Conservation (phyloP, 495 filamentous ascomycete species). For the Tricharina praecox region DNA sequence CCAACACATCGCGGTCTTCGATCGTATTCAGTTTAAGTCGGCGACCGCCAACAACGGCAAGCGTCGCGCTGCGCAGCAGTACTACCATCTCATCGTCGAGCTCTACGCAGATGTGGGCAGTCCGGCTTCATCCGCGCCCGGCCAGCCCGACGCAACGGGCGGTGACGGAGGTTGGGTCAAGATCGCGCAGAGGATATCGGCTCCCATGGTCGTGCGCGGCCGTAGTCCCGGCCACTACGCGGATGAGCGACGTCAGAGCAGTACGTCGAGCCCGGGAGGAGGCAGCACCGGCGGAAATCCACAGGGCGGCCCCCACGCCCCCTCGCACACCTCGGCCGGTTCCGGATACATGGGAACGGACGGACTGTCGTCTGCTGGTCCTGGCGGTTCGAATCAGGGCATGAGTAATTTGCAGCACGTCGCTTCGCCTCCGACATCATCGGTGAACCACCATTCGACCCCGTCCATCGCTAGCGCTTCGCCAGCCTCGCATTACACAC, state of each 20-base stretch:
- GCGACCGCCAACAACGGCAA: constrained; percentile 96
- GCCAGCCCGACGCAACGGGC: constrained; percentile 27
- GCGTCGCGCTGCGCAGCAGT: constrained; percentile 77
- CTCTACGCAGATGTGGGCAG: constrained; percentile 58
- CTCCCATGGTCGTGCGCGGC: constrained; percentile 83
- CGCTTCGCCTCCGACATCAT: constrained; percentile 1
- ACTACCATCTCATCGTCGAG: constrained; percentile 82
- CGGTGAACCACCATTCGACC: constrained; percentile 1
- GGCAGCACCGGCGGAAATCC: constrained; percentile 40
- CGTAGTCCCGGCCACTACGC: constrained; percentile 89
- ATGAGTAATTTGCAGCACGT: constrained; percentile 5
- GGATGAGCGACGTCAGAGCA: constrained; percentile 51
- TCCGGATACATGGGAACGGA: constrained; percentile 21
- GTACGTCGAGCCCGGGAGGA: constrained; percentile 53
- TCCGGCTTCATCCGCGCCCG: constrained; percentile 22
- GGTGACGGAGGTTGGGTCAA: constrained; percentile 46
- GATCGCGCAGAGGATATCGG: constrained; percentile 61
- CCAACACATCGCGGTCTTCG: constrained; percentile 50
- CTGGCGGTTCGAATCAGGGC: constrained; percentile 14
- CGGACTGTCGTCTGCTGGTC: constrained; percentile 17
- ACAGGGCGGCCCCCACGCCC: constrained; percentile 31
- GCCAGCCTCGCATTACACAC: constrained; percentile 21
- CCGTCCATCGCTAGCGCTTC: constrained; percentile 24
- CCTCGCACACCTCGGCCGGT: constrained; percentile 23
- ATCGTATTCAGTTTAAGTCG: constrained; percentile 90